Percentiles rank a stretch among this genome's conserved stretches.
Evolutionary conservation across 164 flowering plant species (phyloP).

Genomic region (Magnolia changhungtana): DNA sequence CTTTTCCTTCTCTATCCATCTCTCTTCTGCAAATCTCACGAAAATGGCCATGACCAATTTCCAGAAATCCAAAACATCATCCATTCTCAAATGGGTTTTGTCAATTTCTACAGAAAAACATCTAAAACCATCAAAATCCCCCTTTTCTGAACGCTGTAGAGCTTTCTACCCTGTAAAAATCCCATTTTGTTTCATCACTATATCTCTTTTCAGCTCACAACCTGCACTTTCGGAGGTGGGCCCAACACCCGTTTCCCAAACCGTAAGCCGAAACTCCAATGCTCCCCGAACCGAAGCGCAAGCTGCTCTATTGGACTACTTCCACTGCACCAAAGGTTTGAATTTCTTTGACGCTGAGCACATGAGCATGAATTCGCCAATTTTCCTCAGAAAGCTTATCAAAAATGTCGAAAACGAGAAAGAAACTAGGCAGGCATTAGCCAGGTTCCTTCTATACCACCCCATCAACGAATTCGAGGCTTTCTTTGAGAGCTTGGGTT

Average conservation of each 20-base stretch:
- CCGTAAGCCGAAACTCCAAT: not conserved
- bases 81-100: slow-evolving; percentile 5
- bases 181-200: not conserved
- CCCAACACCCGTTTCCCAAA: not conserved
- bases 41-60: slow-evolving; percentile 8
- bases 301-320: slow-evolving; percentile 59
- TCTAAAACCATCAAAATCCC: not conserved
- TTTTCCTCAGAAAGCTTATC: slow-evolving; percentile 42
- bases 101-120: not conserved
- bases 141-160: not conserved
- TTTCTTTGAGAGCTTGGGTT: slow-evolving; percentile 76
- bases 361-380: slow-evolving; percentile 62
- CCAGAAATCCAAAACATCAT: not conserved
- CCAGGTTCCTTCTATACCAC: slow-evolving; percentile 54
- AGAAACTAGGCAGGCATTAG: slow-evolving; percentile 29
- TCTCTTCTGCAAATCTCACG: not conserved
- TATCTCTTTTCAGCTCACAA: not conserved
- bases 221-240: not conserved
- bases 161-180: not conserved
- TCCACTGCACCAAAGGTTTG: slow-evolving; percentile 56
- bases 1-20: not conserved
- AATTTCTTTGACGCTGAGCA: slow-evolving; percentile 59
- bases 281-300: slow-evolving; percentile 31
- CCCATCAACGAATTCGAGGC: slow-evolving; percentile 87
- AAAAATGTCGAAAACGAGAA: slow-evolving; percentile 24